A percentile compares a stretch with the other conserved stretches of the same genome.
phyloP scores from a whole-genome alignment of 805 yeast species.

The Schwanniomyces pseudopolymorphus region DNA sequence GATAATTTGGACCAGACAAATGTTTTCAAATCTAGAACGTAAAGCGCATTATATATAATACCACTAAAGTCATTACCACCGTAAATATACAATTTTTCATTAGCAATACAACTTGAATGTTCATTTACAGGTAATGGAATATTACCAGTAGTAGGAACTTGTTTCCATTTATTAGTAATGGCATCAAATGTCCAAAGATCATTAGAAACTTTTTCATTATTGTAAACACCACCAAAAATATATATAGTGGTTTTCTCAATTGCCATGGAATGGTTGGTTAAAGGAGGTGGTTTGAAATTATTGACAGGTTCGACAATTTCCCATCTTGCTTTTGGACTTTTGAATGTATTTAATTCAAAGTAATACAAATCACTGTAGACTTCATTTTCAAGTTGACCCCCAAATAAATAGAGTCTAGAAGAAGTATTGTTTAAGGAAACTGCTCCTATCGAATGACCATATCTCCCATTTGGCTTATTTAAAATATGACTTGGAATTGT shows the following conservation, averaged over 20 bases:
- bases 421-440: slow-evolving; percentile 50
- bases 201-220: slow-evolving; percentile 65
- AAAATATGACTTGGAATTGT: slow-evolving; percentile 45
- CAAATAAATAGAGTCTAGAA: slow-evolving; percentile 74
- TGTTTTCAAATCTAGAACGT: slow-evolving; percentile 73
- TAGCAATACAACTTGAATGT: slow-evolving; percentile 80
- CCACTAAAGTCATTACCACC: slow-evolving; percentile 89
- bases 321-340: slow-evolving; percentile 85
- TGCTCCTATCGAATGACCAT: slow-evolving; percentile 88
- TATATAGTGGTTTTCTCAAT: slow-evolving; percentile 76
- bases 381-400: slow-evolving; percentile 89
- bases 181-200: slow-evolving; percentile 86
- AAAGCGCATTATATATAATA: slow-evolving; percentile 60
- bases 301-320: slow-evolving; percentile 58
- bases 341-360: slow-evolving; percentile 83
- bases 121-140: slow-evolving; percentile 86
- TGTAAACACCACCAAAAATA: slow-evolving; percentile 85
- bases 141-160: slow-evolving; percentile 67
- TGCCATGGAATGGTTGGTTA: slow-evolving; percentile 89
- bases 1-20: slow-evolving; percentile 72
- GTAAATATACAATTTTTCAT: slow-evolving; percentile 75
- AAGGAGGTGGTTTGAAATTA: slow-evolving; percentile 66
- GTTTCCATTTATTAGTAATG: slow-evolving; percentile 63
- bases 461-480: slow-evolving; percentile 82
- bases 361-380: slow-evolving; percentile 81